phyloP scores from a whole-genome alignment of 2,329 filamentous ascomycete species.

The Dothideomycetes sp. region DNA sequence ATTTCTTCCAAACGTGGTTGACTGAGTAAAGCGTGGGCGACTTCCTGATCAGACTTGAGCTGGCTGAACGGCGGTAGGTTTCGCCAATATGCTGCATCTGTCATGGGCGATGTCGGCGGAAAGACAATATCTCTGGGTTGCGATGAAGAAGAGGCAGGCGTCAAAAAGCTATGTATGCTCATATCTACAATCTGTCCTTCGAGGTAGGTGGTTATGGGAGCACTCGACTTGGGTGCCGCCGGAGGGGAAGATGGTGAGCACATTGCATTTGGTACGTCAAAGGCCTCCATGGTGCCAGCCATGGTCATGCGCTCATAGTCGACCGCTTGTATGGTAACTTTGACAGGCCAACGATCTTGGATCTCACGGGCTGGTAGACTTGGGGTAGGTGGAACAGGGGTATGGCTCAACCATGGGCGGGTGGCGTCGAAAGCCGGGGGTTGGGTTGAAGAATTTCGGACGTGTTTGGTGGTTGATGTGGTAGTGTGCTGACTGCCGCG shows the following conservation, averaged over 20 bases:
- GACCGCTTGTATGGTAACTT: slow-evolving; percentile 55
- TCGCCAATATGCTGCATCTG: slow-evolving; percentile 41
- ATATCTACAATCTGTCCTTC: slow-evolving; percentile 62
- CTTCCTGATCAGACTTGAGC: slow-evolving; percentile 27
- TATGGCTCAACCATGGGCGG: slow-evolving; percentile 32
- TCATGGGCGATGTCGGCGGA: slow-evolving; percentile 26
- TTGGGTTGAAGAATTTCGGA: slow-evolving; percentile 13
- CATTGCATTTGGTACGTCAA: slow-evolving; percentile 50
- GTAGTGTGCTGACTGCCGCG: slow-evolving; percentile 53
- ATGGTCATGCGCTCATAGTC: slow-evolving; percentile 53
- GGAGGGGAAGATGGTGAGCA: slow-evolving; percentile 20
- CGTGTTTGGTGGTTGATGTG: slow-evolving; percentile 16
- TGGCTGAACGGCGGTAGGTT: slow-evolving; percentile 32
- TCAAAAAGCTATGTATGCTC: slow-evolving; percentile 42
- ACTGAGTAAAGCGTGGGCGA: slow-evolving; percentile 37
- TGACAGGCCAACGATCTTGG: slow-evolving; percentile 58
- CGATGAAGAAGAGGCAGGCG: slow-evolving; percentile 22
- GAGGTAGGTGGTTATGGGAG: slow-evolving; percentile 55
- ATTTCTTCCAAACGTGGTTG: slow-evolving; percentile 30
- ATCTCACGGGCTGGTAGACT: slow-evolving; percentile 5
- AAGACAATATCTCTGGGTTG: slow-evolving; percentile 5
- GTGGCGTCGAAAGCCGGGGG: slow-evolving; percentile 23
- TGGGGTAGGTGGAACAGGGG: slow-evolving; percentile 21
- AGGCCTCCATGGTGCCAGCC: slow-evolving; percentile 61
- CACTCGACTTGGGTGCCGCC: slow-evolving; percentile 24